These are phyloP conservation scores for Ciborinia camelliae DNA, from an alignment of 2,329 filamentous ascomycete genomes.

Conservation along the genomic window DNA sequence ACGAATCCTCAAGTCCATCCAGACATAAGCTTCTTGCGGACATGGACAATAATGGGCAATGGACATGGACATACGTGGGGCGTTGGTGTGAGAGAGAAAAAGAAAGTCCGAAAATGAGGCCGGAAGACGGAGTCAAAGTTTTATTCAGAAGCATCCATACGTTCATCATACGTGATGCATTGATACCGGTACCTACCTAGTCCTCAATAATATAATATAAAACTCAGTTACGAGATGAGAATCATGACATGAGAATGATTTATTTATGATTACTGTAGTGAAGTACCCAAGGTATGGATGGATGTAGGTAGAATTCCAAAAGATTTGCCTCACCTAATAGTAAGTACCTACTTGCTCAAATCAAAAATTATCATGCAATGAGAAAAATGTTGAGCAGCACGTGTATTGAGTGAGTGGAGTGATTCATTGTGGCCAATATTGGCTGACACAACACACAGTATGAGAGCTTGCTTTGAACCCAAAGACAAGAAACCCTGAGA, in stretches of 20 bases:
- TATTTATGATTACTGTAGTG: background rate
- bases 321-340: slow-evolving; percentile 8
- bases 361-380: slow-evolving; percentile 11
- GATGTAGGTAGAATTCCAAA: background rate
- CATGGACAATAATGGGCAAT: too few species aligned
- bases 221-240: slow-evolving; percentile 12
- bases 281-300: too few species aligned
- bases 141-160: background rate
- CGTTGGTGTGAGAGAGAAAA: slow-evolving; percentile 28
- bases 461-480: background rate
- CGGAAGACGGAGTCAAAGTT: slow-evolving; percentile 14
- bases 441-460: slow-evolving; percentile 20
- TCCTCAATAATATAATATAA: background rate
- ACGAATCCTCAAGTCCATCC: background rate
- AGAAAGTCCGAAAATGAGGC: slow-evolving; percentile 31
- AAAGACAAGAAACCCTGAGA: slow-evolving; percentile 3
- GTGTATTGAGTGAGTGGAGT: slow-evolving; percentile 25
- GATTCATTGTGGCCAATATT: slow-evolving; percentile 1
- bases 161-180: too few species aligned
- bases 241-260: background rate
- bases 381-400: slow-evolving; percentile 28
- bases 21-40: slow-evolving; percentile 8
- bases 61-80: slow-evolving; percentile 33
- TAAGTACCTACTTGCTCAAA: too few species aligned
- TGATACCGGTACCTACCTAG: too few species aligned